Evolutionary conservation across 2,329 filamentous ascomycete genomes (phyloP).

Genomic region (Cercospora zeina): DNA sequence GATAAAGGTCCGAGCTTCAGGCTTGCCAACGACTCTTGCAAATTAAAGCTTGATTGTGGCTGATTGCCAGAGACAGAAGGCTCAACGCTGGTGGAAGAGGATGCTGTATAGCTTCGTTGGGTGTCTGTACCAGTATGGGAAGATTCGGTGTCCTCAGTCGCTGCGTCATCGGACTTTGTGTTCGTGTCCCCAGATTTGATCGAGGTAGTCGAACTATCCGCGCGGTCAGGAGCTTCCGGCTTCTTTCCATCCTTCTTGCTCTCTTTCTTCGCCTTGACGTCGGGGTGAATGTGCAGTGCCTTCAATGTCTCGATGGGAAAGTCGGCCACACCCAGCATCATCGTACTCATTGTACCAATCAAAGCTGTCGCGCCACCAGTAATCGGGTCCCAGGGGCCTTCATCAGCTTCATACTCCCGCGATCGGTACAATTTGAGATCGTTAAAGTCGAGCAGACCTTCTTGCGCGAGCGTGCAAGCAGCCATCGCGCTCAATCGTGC

Average conservation of each 20-base stretch:
- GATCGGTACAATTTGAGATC: constrained; percentile 69
- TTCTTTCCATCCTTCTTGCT: constrained; percentile 32
- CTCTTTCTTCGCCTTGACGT: constrained; percentile 30
- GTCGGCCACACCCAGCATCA: constrained; percentile 81
- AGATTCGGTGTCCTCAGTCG: constrained; percentile 1
- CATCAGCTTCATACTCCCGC: constrained; percentile 72
- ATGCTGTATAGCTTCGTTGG: constrained; percentile 21
- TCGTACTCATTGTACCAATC: constrained; percentile 76
- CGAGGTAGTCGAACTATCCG: constrained; percentile 16
- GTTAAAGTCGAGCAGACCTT: constrained; percentile 64
- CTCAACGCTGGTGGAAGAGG: constrained; percentile 14
- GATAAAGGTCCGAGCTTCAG: constrained; percentile 32
- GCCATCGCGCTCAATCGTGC: constrained; percentile 71
- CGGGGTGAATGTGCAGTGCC: constrained; percentile 48
- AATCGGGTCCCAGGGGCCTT: constrained; percentile 76
- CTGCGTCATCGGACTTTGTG: constrained; percentile 14
- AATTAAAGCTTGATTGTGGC: constrained; percentile 35
- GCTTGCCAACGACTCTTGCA: constrained; percentile 36
- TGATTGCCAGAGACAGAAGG: constrained; percentile 28
- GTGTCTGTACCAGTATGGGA: constrained; percentile 22
- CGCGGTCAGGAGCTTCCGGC: constrained; percentile 17
- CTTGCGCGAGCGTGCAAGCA: constrained; percentile 66
- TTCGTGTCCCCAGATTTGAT: constrained; percentile 22
- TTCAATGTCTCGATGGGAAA: constrained; percentile 59
- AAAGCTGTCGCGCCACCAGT: constrained; percentile 75